Evolutionary conservation across 169 alveolate species (phyloP).

Genomic region (Plasmodium ovale): DNA sequence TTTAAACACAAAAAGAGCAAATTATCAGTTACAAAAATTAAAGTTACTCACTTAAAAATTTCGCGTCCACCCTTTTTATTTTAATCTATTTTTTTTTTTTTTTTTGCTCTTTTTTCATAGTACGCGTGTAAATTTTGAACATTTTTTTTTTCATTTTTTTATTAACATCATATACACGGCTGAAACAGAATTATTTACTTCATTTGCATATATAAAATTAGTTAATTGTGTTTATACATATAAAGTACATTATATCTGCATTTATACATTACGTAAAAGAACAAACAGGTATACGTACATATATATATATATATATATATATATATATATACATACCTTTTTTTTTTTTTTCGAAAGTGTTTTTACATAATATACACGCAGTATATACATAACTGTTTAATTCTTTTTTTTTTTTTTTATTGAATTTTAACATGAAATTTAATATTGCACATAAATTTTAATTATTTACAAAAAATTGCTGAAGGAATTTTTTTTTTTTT

Average conservation of each 20-base stretch:
- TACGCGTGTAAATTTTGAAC: constrained; percentile 10
- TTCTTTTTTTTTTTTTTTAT: constrained; percentile 17
- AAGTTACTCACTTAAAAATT: background rate
- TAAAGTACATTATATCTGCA: background rate
- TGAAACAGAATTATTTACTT: too few species aligned
- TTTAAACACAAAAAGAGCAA: background rate
- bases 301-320: constrained; percentile 16
- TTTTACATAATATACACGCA: background rate
- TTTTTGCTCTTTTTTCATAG: background rate
- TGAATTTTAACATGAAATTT: constrained; percentile 34
- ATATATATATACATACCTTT: constrained; percentile 4
- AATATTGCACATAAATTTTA: constrained; percentile 29
- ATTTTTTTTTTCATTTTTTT: too few species aligned
- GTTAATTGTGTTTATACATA: background rate
- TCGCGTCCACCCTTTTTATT: constrained; percentile 2
- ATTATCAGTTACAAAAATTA: background rate
- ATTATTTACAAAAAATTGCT: constrained; percentile 7
- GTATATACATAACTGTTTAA: background rate
- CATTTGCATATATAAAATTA: too few species aligned
- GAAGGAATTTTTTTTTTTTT: constrained; percentile 9
- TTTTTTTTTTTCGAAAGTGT: constrained; percentile 25
- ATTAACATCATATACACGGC: too few species aligned
- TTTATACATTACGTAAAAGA: background rate
- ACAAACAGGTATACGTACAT: constrained; percentile 1
- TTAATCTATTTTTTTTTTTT: background rate